Evolutionary conservation across 2,329 filamentous ascomycete species (phyloP), one percentile per base, ranked within the genome.

Genomic region (Colletotrichum australisinense): DNA sequence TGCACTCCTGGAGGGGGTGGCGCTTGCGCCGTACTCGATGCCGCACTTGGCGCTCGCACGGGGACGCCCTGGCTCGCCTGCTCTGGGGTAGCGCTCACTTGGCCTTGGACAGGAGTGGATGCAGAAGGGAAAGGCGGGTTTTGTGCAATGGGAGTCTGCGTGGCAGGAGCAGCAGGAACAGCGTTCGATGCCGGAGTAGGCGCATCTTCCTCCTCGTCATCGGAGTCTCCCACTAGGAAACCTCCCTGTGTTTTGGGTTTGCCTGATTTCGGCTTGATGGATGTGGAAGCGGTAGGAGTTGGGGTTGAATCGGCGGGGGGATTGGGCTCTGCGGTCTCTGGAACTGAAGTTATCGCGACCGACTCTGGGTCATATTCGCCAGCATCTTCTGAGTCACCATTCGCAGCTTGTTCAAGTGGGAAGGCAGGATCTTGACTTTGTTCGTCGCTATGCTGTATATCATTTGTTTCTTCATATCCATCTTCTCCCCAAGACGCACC

Each of bases 231-330:
- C 77, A 91, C 85, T 79, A 91, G 82, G 81, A 91, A 91, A 57
- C 89, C 89, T 55, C 88, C 89, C 28, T 88, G 86, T 74, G 86
- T 89, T 81, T 90, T 90, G 42, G 88, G 90, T 81, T 92, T 93
- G 72, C 82, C 76, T 5, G 79, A 46, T 72, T 75, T 82, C 84
- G 76, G 38, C 58, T 75, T 75, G 14, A 67, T 30, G 32, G 73
- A 68, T 28, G 74, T 55, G 49, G 64, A 64, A 58, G 74, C 16
- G 62, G 63, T 58, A 42, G 80, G 80, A 69, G 49, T 26, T 22
- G 62, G 62, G 63, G 49, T 52, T 42, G 80, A 79, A 68, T 80
- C 78, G 49, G 72, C 63, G 49, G 79, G 78, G 30, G 76, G 75
- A 38, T 76, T 76, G 55, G 77, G 79, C 75, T 82, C 81, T 73